Evolutionary conservation across 352 stramenopile species (phyloP), one percentile per base, ranked within the genome.

Genomic region (Pythium sp.): DNA sequence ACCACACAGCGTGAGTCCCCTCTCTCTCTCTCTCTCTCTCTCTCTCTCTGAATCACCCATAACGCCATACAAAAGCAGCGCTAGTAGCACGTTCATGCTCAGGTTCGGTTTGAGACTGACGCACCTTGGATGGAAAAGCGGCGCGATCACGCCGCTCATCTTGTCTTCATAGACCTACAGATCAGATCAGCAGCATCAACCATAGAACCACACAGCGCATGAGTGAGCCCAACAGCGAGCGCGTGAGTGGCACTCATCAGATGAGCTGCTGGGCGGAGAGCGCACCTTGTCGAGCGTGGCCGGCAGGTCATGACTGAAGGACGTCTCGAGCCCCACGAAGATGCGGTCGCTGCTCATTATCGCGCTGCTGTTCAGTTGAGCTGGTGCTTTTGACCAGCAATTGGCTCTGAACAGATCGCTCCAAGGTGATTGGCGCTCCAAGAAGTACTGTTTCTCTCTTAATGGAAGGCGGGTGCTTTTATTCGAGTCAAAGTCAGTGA

Each of bases 101-200:
- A 11, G 12, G 36, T 43, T 12, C 5, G 12, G 38, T 2, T 38
- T 47, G 12, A 12, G 24, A 41, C 24, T 26, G 24, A 47, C 69
- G 53, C 65, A 93, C 85, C 85, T 76, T 49, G 89, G 89, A 53
- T 96, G 90, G 74, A 96, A 94, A 26, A 97, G 76, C 32, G 90
- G 87, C 34, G 78, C 81, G 41, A 89, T 81, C 0, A 97, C 70
- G 46, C 86, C 87, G 69, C 79, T 91, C 74, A 94, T 86, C 69
- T 91, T 90, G 67, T 94, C 86, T 57, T 90, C 82, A 51, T 81
- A 87, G 41, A 89, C 68, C 83, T 94, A 60, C 41, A 59, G 15
- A n/a, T n/a, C 20, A 14, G 38, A 12, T 20, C 38, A 47, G 24
- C 24, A 26, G 24, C 24, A 26, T 26, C 24, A 26, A 26, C 24